Conservation (phyloP, 768 basidiomycete species). For the Boletellus ananiceps region DNA sequence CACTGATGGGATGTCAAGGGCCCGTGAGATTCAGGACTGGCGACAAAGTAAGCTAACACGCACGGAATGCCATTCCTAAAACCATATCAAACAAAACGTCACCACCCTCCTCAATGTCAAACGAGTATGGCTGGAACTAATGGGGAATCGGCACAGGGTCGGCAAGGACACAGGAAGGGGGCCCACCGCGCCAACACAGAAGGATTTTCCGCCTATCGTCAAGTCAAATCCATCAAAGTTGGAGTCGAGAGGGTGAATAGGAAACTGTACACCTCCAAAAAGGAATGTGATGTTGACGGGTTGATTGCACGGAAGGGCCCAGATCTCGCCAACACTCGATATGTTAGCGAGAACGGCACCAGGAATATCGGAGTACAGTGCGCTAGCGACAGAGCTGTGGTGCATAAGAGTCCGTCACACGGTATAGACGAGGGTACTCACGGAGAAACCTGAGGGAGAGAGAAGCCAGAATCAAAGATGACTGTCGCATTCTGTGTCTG, state of each 20-base stretch:
- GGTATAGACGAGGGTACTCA: conserved; percentile 20
- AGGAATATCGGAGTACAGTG: conserved; percentile 53
- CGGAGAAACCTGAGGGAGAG: conserved; percentile 58
- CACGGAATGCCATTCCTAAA: conserved; percentile 70
- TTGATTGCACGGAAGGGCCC: conserved; percentile 59
- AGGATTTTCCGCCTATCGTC: conserved; percentile 17
- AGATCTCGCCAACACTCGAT: conserved; percentile 41
- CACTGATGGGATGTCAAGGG: conserved; percentile 35
- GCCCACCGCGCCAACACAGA: conserved; percentile 46
- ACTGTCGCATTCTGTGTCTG: conserved; percentile 49
- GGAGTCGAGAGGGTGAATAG: conserved; percentile 65
- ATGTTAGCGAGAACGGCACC: conserved; percentile 48
- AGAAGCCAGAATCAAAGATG: conserved; percentile 68
- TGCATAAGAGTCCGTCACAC: conserved; percentile 11
- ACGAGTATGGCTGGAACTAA: conserved; percentile 68
- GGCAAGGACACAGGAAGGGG: background rate
- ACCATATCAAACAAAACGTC: conserved; percentile 50
- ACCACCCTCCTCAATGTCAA: conserved; percentile 31
- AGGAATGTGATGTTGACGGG: conserved; percentile 63
- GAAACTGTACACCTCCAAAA: conserved; percentile 52
- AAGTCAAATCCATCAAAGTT: conserved; percentile 26
- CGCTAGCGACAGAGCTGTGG: conserved; percentile 47
- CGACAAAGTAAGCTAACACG: conserved; percentile 22
- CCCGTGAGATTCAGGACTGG: background rate
- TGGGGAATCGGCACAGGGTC: background rate